These are phyloP conservation scores for Stevia rebaudiana DNA, from an alignment of 140 eudicot species.

Conservation along the genomic window DNA sequence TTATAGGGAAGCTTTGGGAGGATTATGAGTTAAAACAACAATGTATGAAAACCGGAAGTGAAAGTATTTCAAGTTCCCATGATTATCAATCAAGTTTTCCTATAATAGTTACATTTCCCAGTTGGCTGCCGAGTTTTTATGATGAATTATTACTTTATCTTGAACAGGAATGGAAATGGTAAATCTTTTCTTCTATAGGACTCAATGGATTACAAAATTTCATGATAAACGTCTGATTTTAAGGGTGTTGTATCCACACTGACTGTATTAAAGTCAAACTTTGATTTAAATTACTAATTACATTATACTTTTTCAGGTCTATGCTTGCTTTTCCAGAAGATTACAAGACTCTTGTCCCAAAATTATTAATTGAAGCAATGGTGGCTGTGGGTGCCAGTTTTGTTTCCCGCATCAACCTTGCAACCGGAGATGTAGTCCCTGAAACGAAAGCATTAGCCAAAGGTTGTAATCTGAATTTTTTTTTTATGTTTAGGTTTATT, in stretches of 20 bases:
- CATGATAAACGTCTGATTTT: background rate
- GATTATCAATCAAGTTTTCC: constrained; percentile 41
- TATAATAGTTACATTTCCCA: constrained; percentile 47
- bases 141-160: constrained; percentile 87
- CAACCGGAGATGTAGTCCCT: constrained; percentile 87
- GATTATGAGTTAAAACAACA: constrained; percentile 77
- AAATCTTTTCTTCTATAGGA: constrained; percentile 18
- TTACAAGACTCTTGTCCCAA: constrained; percentile 81
- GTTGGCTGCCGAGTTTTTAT: constrained; percentile 88
- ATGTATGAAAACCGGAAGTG: constrained; percentile 44
- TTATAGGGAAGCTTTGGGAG: constrained; percentile 84
- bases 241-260: background rate
- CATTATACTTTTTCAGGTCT: constrained; percentile 50
- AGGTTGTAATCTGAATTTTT: constrained; percentile 40
- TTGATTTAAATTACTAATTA: constrained; percentile 9
- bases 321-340: constrained; percentile 94
- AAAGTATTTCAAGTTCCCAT: constrained; percentile 38
- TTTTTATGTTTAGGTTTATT: background rate
- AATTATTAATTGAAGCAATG: constrained; percentile 71
- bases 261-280: background rate
- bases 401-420: constrained; percentile 79
- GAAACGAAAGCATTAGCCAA: constrained; percentile 90
- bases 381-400: constrained; percentile 71
- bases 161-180: constrained; percentile 99
- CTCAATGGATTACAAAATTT: background rate